Evolutionary conservation across 2,329 filamentous ascomycete genomes (phyloP), one percentile per base, ranked within the genome.

Genomic region (Fusarium nanum): DNA sequence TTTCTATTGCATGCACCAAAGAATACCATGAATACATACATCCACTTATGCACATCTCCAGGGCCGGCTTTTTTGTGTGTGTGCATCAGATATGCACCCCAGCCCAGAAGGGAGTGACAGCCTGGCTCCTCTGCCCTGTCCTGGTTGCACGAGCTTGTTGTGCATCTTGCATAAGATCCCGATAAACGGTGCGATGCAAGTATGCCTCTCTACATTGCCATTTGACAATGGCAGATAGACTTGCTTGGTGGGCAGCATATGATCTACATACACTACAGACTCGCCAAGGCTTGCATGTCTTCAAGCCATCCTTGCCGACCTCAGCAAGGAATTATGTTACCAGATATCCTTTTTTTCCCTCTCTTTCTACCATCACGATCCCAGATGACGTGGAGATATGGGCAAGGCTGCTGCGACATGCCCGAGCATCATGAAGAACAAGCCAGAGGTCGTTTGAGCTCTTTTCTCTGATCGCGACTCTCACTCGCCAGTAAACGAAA

Each of bases 121-220:
- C 65, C 72, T 71, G 70, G 61, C 62, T 64, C 73, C 60, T 64
- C 71, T 73, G 64, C 23, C 49, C 49, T 52, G 32, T 61, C 59
- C 68, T 68, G 55, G 65, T 72, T 54, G 68, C 63, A 65, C 53
- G 62, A 65, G 60, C 73, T 75, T 70, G 69, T 73, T 71, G 72
- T 75, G 67, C 71, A 72, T 67, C 69, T 67, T 75, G 73, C 71
- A 75, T 75, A 73, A 66, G 63, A 40, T 64, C 71, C 73, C 68
- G 66, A 59, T 48, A 47, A 74, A 75, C 71, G 69, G 68, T 71
- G 69, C 71, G 67, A 64, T 71, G 67, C 57, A 65, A 68, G 64
- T 62, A 67, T 62, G 47, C 56, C 56, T 67, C 56, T 48, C 54
- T 69, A 56, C 49, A 53, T 53, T 53, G 20, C 60, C 64, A 73